Evolutionary conservation across 441 rosid species (phyloP).

Genomic region (Monsonia emarginata): DNA sequence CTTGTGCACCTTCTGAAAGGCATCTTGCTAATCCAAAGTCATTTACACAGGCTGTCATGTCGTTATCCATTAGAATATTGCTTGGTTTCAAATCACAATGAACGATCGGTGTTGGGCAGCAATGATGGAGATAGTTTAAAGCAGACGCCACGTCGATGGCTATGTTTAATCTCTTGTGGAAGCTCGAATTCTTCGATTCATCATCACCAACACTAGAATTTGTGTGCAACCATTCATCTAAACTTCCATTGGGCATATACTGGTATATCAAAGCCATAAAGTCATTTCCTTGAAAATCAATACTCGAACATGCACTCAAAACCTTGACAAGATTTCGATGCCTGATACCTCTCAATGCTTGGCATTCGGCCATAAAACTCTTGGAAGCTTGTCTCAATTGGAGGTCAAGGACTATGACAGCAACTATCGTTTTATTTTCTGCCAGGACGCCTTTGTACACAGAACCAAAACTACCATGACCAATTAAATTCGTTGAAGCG

Average conservation of each 20-base stretch:
- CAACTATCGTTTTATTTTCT: slow-evolving; percentile 1
- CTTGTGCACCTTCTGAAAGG: not conserved
- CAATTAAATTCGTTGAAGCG: not conserved
- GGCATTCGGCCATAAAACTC: slow-evolving; percentile 17
- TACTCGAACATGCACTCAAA: slow-evolving; percentile 11
- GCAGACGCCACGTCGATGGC: not conserved
- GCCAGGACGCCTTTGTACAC: slow-evolving; percentile 8
- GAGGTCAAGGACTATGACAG: slow-evolving; percentile 14
- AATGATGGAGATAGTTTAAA: not conserved
- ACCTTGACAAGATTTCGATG: slow-evolving; percentile 15
- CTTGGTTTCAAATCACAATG: slow-evolving; percentile 16
- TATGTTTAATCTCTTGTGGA: slow-evolving; percentile 2
- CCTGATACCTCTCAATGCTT: slow-evolving; percentile 2
- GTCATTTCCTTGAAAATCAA: not conserved
- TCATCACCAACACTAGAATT: not conserved
- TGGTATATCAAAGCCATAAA: slow-evolving; percentile 14
- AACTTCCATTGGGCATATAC: slow-evolving; percentile 14
- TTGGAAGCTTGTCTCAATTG: slow-evolving; percentile 1
- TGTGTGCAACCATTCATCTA: not conserved
- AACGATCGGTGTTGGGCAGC: not conserved
- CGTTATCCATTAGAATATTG: slow-evolving; percentile 1
- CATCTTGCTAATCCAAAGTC: slow-evolving; percentile 8
- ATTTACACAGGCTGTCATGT: slow-evolving; percentile 2
- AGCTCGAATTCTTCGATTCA: not conserved
- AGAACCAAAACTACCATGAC: slow-evolving; percentile 10